These are phyloP conservation scores for Solanum ossicruentum DNA, from an alignment of 257 asterid genomes.

Conservation along the genomic window DNA sequence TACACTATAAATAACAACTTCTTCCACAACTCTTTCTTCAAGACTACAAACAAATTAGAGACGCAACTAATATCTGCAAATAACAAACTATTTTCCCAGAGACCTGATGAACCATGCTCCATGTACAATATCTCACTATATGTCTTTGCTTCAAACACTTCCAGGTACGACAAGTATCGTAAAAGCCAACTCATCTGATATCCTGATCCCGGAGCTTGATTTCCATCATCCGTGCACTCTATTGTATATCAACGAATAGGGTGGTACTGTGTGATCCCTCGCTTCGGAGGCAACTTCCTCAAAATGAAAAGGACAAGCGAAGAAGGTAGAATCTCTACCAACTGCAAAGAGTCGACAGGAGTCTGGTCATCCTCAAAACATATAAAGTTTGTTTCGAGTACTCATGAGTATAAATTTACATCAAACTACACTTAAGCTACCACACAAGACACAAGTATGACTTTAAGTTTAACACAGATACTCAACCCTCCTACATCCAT, in stretches of 20 bases:
- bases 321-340: slow-evolving; percentile 85
- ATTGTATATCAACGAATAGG: slow-evolving; percentile 50
- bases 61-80: background rate
- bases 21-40: background rate
- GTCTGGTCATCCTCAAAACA: background rate
- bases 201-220: background rate
- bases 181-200: slow-evolving; percentile 2
- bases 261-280: slow-evolving; percentile 84
- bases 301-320: slow-evolving; percentile 86
- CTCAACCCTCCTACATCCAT: background rate
- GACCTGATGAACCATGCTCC: background rate
- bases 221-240: background rate
- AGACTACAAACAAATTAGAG: background rate
- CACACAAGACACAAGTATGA: background rate
- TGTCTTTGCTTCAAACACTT: background rate
- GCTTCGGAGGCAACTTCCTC: slow-evolving; percentile 94
- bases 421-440: background rate
- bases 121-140: background rate
- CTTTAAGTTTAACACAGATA: background rate
- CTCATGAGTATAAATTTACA: background rate
- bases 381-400: background rate
- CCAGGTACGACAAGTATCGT: background rate
- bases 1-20: background rate
- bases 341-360: slow-evolving; percentile 21
- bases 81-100: background rate